Base-by-base conservation (phyloP, 441 rosid species). In the Melastoma candidum region DNA sequence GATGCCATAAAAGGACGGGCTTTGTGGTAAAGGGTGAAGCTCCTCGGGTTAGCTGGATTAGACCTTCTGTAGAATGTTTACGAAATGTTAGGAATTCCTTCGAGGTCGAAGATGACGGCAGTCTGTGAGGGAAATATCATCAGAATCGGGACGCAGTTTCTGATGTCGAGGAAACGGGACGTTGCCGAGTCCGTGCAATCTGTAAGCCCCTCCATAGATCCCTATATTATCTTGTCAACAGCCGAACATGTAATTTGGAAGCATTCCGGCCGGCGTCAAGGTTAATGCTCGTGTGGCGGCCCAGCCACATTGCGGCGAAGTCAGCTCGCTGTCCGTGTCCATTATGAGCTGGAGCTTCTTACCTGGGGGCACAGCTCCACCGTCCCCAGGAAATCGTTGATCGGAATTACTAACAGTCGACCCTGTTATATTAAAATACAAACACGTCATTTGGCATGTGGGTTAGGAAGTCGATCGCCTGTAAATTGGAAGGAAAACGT, bases 271-370 rank as follows among this genome's bases (percentile, higher is more conserved):
- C 8, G 41, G 8, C 8, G 41, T 32, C 41, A 32, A 32, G 41
- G 41, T 32, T 6, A 32, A 32, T 6, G 41, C 8, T 32, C 8
- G 8, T 1, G 7, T 2, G 41, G 7, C 41, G 41, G 8, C 41
- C 41, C 41, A 2, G 8, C 41, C 8, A 45, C 64, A 60, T 25
- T 60, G 58, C 32, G 58, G 51, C 64, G 58, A 60, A 2, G 64
- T 52, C 8, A 60, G 46, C 8, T 39, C 52, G 36, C 64, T 60
- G 10, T 51, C 58, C 1, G 64, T 60, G 47, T 60, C 58, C 1
- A 60, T 51, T 25, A 60, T 26, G 17, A 60, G 51, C 6, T 57
- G 29, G 0, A 60, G 5, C 8, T 46, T 45, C 58, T 53, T 46
- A 49, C 36, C 27, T 6, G 64, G 64, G 7, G 29, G 24, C 64